Conservation (phyloP, 805 yeast species). For the Kluyveromyces siamensis region DNA sequence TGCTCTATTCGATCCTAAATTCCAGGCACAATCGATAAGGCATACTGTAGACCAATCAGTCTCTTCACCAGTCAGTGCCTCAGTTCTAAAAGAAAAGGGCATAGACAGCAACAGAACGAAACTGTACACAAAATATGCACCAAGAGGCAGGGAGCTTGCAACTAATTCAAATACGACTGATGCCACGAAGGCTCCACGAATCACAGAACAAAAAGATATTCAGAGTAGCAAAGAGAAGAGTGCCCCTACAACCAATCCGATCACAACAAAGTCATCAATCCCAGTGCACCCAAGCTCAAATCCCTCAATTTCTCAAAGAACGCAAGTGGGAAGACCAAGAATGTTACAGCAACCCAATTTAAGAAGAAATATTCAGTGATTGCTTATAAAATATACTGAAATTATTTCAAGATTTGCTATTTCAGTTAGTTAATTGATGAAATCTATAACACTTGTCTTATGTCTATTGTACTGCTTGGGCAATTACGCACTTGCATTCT, state of each 20-base stretch:
- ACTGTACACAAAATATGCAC: slow-evolving; percentile 23
- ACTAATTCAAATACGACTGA: not conserved
- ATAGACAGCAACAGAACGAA: slow-evolving; percentile 13
- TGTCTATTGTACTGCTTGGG: too few relatives aligned
- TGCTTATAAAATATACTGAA: not conserved
- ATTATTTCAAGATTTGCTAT: not conserved
- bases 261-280: not conserved
- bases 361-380: not conserved
- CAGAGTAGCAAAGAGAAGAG: not conserved
- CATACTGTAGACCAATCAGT: slow-evolving; percentile 60
- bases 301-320: not conserved
- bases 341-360: slow-evolving; percentile 1
- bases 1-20: slow-evolving; percentile 46
- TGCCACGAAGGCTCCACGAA: not conserved
- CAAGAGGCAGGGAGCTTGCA: slow-evolving; percentile 23
- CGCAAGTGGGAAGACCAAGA: slow-evolving; percentile 2
- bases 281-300: not conserved
- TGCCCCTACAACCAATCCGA: not conserved
- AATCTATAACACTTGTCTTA: too few relatives aligned
- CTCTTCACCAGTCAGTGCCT: slow-evolving; percentile 46
- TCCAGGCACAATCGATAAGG: slow-evolving; percentile 45
- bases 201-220: not conserved
- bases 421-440: not conserved
- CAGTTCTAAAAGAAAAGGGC: slow-evolving; percentile 18
- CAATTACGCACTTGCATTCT: not conserved